Evolutionary conservation across 208 protist genomes (phyloP).

Genomic region (Blastocrithidia nonstop): DNA sequence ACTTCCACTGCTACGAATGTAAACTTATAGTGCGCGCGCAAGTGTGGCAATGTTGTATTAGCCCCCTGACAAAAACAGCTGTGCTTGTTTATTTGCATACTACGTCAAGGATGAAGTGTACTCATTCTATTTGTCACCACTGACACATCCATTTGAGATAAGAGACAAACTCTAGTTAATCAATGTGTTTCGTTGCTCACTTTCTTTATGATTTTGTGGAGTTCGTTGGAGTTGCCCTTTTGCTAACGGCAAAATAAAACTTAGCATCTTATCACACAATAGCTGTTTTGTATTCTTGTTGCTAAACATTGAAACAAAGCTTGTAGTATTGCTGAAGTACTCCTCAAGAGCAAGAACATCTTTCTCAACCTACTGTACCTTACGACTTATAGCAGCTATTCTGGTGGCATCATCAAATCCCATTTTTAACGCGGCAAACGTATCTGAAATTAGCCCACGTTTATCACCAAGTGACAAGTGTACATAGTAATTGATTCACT

Average conservation of each 20-base stretch:
- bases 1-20: conserved; percentile 16
- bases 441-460: conserved; percentile 56
- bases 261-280: not conserved
- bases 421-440: conserved; percentile 47
- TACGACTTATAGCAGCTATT: conserved; percentile 14
- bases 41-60: conserved; percentile 27
- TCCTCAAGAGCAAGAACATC: conserved; percentile 37
- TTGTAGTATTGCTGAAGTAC: too few relatives aligned
- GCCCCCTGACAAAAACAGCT: conserved; percentile 18
- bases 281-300: not conserved
- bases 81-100: conserved; percentile 46
- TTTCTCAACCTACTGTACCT: conserved; percentile 24
- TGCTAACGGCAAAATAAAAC: not conserved
- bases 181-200: conserved; percentile 17
- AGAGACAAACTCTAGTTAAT: conserved; percentile 14
- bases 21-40: conserved; percentile 19
- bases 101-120: conserved; percentile 14
- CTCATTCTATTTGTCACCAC: conserved; percentile 6
- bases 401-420: conserved; percentile 49
- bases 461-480: conserved; percentile 27
- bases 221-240: not conserved
- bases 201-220: conserved; percentile 8
- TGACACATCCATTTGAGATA: conserved; percentile 6
- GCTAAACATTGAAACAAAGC: too few relatives aligned
- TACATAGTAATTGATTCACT: conserved; percentile 25